Percentiles rank a stretch among this genome's conserved stretches.
These are phyloP conservation scores for Ensete glaucum DNA, from an alignment of 176 grass and related monocot genomes.

Conservation along the genomic window DNA sequence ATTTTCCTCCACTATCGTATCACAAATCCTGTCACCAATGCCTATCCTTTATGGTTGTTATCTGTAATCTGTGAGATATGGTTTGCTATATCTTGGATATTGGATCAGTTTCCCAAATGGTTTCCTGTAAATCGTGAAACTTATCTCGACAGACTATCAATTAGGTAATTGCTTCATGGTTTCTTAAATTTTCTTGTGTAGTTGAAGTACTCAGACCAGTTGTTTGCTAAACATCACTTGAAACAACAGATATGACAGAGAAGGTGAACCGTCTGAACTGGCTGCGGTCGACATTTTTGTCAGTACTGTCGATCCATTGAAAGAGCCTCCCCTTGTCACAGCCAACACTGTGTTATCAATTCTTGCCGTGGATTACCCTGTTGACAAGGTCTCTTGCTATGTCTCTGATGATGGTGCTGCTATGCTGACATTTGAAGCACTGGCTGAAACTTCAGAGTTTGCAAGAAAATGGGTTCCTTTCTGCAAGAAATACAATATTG, in stretches of 20 bases:
- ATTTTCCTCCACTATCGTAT: conserved; percentile 97
- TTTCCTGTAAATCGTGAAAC: conserved; percentile 95
- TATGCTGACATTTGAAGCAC: conserved; percentile 84
- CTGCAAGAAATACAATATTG: conserved; percentile 86
- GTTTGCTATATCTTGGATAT: conserved; percentile 96
- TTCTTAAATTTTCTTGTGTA: conserved; percentile 21
- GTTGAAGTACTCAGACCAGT: not conserved
- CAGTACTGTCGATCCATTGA: conserved; percentile 94
- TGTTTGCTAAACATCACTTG: conserved; percentile 21
- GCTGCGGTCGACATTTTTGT: conserved; percentile 98
- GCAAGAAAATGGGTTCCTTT: conserved; percentile 99
- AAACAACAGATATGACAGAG: conserved; percentile 72
- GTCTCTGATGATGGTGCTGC: conserved; percentile 98
- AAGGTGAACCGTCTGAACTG: conserved; percentile 85
- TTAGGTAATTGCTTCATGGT: conserved; percentile 51
- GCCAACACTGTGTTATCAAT: conserved; percentile 97
- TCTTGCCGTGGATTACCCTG: conserved; percentile 90
- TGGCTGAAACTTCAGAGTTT: conserved; percentile 97
- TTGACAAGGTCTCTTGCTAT: conserved; percentile 98
- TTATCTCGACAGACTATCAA: conserved; percentile 84
- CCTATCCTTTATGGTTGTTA: conserved; percentile 65
- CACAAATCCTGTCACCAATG: conserved; percentile 87
- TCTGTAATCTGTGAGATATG: conserved; percentile 99
- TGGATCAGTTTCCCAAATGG: conserved; percentile 99
- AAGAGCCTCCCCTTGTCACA: conserved; percentile 96